Evolutionary conservation across 1,139 yeast species (phyloP), one percentile per base, ranked within the genome.

Genomic region (Geotrichum australiense): DNA sequence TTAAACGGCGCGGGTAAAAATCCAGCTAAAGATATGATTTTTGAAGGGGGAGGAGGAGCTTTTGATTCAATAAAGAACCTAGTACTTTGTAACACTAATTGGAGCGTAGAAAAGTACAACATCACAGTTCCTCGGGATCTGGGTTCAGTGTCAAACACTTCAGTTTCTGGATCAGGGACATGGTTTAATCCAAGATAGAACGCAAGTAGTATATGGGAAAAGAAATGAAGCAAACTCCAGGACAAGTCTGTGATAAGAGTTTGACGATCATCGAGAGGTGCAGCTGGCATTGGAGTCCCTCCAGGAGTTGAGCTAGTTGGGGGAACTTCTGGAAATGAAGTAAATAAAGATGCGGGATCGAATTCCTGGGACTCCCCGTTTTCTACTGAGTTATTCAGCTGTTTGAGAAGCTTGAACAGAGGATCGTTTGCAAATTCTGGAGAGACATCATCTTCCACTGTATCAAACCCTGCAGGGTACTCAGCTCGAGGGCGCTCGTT

Each of bases 1-100:
- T 51, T 50, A 39, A 57, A 57, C 5, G 55, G 56, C 22, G 43
- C 46, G 1, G 66, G 66, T 27, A 61, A 48, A 43, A 58, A 53
- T 3, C 54, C 51, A 3, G 58, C 59, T 26, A 56, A 27, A 5
- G 50, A 47, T 11, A 53, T 50, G 23, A 56, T 47, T 26, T 52
- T 46, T 15, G 59, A 50, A 18, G 53, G 51, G 25, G 54, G 46
- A 8, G 58, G 56, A 1, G 58, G 55, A 8, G 52, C 49, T 33
- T 55, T 57, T 31, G 52, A 52, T 32, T 65, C 68, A 11, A 59
- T 35, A 12, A 61, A 35, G 38, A 57, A 52, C 35, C 64, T 53
- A n/a, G 60, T 39, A n/a, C 60, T 49, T 18, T 59, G 58, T 35
- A 65, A 49, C 6, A 52, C 47, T 12, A 59, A 46, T 47, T 65